Evolutionary conservation across 306 rosid species (phyloP), one percentile per base, ranked within the genome.

Genomic region (Vigna reflexopilosa): DNA sequence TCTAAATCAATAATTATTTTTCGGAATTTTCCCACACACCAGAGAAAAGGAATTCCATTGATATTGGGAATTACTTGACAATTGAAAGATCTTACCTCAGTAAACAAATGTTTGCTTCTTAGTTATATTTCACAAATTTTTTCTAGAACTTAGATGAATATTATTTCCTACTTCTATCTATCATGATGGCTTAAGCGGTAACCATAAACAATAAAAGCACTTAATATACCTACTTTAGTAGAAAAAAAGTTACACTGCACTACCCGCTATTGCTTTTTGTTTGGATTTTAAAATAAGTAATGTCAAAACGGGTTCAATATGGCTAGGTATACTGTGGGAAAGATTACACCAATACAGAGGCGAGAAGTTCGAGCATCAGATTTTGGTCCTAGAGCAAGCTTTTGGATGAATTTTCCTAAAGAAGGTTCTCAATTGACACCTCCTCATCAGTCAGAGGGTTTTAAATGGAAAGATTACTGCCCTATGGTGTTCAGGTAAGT

Each of bases 331-430:
- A 95, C 99, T 70, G 99, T 93, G 55, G 99, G 99, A 26, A 95
- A 95, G 89, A 95, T 95, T 79, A 95, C 99, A 9, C 98, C 99
- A 61, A 87, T 95, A 84, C 99, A 89, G 72, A 93, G 95, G 80
- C 92, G 99, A 78, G 96, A 91, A 88, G 98, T 95, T 80, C 87
- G 99, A 56, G 75, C 85, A 77, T 89, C 98, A 5, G 99, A 95
- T 81, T 95, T 95, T 67, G 97, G 99, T 72, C 96, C 98, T 64
- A 89, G 89, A 72, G 99, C 99, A 73, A 95, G 99, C 87, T 95
- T 95, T 87, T 95, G 99, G 99, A 95, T 93, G 99, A 93, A 83
- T 80, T 95, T 95, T 88, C 99, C 99, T 9, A 93, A 77, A 86
- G 93, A 89, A 81, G 99, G 99, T 72, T 95, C 99, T 50, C 98